Base-by-base conservation (phyloP, 441 rosid genomes). In the Populus tomentosa region DNA sequence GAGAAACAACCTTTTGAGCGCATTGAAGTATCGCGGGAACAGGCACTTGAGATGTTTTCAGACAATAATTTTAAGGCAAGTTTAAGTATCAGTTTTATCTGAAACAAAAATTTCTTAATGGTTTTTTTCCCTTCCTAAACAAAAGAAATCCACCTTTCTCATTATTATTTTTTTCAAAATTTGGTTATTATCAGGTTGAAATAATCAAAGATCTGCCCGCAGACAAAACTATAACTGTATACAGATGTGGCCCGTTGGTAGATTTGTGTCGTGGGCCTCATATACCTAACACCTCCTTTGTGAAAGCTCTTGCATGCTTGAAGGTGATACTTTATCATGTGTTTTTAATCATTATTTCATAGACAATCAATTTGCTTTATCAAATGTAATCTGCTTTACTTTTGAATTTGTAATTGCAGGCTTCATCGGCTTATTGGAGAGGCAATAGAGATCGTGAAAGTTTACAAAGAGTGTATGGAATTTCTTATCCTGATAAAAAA, bases 191-290 rank as follows among this genome's bases (percentile, higher is more conserved):
- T 80, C 85, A 94, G 99, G 88, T 93, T 74, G 99, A 97, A 84
- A 89, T 97, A 85, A 97, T 97, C 84, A 89, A 82, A 5, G 97
- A 86, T 62, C 91, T 97, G 82, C 94, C 98, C 75, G 92, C 83
- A 2, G 98, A 93, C 85, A 89, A 93, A 81, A 93, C 97, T 75
- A 93, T 94, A 80, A 94, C 98, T 10, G 98, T 97, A 56, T 97
- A 94, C 82, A 87, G 99, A 86, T 97, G 98, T 73, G 99, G 99
- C 24, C 97, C 98, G 63, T 82, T 94, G 87, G 94, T 94, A 59
- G 99, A 95, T 85, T 83, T 95, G 77, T 95, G 99, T 80, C 99
- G 98, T 81, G 98, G 99, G 67, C 99, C 99, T 71, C 99, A 97
- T 85, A 97, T 97, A 85, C 99, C 99, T 33, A 93, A 89, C 78